Conservation (phyloP, 2,329 filamentous ascomycete genomes). For the Aspergillus sp. region DNA sequence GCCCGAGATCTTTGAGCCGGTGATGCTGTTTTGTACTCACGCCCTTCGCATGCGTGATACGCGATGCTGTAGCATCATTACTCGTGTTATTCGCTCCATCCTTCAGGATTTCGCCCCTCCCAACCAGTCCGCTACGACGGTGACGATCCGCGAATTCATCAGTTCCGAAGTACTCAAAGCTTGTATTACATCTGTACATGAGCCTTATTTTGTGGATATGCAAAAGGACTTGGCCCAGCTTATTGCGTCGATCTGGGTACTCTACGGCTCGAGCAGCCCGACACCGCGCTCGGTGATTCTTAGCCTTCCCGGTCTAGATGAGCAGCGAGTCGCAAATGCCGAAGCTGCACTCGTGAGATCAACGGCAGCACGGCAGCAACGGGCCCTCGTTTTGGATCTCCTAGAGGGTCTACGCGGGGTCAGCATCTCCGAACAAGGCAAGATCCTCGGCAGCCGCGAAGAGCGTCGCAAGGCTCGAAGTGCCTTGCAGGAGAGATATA, state of each 20-base stretch:
- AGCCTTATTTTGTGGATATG: constrained; percentile 93
- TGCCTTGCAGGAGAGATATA: constrained; percentile 43
- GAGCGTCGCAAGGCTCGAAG: constrained; percentile 44
- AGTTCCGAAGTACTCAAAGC: constrained; percentile 84
- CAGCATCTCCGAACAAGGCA: constrained; percentile 90
- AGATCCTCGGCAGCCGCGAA: constrained; percentile 56
- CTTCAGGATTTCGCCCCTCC: constrained; percentile 70
- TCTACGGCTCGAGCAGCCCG: constrained; percentile 67
- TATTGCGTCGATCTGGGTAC: constrained; percentile 79
- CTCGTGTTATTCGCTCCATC: constrained; percentile 81
- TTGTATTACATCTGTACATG: constrained; percentile 85
- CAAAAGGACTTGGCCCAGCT: constrained; percentile 88
- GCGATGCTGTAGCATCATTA: constrained; percentile 79
- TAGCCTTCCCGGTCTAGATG: constrained; percentile 73
- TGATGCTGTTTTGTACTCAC: constrained; percentile 89
- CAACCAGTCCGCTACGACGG: constrained; percentile 51
- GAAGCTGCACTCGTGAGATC: constrained; percentile 58
- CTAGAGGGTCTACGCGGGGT: constrained; percentile 85
- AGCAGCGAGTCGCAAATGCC: constrained; percentile 64
- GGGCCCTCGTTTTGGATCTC: constrained; percentile 78
- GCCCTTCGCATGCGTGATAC: constrained; percentile 87
- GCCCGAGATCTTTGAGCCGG: constrained; percentile 75
- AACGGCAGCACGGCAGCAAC: constrained; percentile 69
- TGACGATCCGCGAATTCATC: constrained; percentile 83
- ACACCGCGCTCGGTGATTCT: constrained; percentile 76